Conservation (phyloP, 768 basidiomycete species). For the Mycena belliarum region DNA sequence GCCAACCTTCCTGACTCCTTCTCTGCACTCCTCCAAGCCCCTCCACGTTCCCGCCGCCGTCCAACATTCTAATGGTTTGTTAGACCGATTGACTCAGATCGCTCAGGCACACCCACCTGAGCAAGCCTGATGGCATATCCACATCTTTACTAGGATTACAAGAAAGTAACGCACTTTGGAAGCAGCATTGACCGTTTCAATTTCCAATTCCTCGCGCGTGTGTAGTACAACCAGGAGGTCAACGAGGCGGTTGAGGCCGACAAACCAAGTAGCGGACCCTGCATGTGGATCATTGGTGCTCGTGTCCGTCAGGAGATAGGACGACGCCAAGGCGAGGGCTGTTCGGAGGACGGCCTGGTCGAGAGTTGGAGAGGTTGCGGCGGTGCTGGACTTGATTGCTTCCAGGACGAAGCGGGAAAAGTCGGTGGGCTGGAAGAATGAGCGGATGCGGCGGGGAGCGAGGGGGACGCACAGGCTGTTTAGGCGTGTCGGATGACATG, state of each 20-base stretch:
- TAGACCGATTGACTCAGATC: conserved; percentile 15
- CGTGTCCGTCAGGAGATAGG: conserved; percentile 56
- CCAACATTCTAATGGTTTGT: conserved; percentile 86
- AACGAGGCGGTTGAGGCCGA: conserved; percentile 67
- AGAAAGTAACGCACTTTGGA: conserved; percentile 41
- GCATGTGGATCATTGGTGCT: conserved; percentile 50
- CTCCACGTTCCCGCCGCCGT: conserved; percentile 67
- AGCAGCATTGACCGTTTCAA: conserved; percentile 75
- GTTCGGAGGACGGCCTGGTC: conserved; percentile 14
- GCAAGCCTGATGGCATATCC: conserved; percentile 11
- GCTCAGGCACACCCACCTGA: conserved; percentile 7
- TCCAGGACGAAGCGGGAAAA: conserved; percentile 17
- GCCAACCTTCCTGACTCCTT: conserved; percentile 62
- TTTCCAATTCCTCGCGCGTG: conserved; percentile 62
- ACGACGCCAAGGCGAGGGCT: conserved; percentile 6
- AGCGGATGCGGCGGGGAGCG: not conserved
- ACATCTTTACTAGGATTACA: not conserved
- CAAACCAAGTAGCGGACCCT: conserved; percentile 64
- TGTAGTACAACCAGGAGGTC: conserved; percentile 78
- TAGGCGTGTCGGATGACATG: not conserved
- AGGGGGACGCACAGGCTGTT: conserved; percentile 7
- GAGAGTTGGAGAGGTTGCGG: not conserved
- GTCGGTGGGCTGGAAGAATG: conserved; percentile 5
- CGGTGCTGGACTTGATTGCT: conserved; percentile 8
- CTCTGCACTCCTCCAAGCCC: conserved; percentile 63